phyloP scores from a whole-genome alignment of 306 rosid genomes.

The Betula pendula region DNA sequence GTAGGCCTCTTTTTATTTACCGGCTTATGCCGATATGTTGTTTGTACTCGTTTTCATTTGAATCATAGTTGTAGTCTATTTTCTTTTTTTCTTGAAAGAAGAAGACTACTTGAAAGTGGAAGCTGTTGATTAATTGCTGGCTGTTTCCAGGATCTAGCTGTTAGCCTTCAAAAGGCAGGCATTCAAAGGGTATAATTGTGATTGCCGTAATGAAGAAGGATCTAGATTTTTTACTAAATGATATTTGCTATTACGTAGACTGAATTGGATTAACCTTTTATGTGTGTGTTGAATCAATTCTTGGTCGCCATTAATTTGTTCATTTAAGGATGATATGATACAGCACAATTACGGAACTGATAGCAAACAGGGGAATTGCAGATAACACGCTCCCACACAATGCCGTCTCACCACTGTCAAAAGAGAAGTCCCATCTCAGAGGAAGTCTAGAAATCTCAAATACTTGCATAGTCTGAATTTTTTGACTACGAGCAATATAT shows the following conservation, averaged over 20 bases:
- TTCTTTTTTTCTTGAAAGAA: neutral
- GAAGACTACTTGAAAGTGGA: constrained; percentile 27
- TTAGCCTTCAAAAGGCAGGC: constrained; percentile 10
- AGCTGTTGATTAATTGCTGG: constrained; percentile 26
- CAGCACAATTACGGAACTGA: too few relatives aligned
- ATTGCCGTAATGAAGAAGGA: neutral
- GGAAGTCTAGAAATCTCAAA: too few relatives aligned
- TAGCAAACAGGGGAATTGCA: too few relatives aligned
- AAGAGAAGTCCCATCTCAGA: too few relatives aligned
- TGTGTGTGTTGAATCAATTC: neutral
- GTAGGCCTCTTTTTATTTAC: neutral
- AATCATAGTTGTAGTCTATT: constrained; percentile 34
- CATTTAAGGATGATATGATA: too few relatives aligned
- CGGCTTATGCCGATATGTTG: constrained; percentile 26
- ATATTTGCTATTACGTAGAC: neutral
- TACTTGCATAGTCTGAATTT: too few relatives aligned
- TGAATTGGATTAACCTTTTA: too few relatives aligned
- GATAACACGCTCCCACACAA: too few relatives aligned
- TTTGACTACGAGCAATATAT: too few relatives aligned
- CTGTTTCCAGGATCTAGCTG: constrained; percentile 22
- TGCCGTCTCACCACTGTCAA: too few relatives aligned
- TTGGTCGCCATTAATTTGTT: neutral
- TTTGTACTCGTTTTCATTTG: constrained; percentile 24
- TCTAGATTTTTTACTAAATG: neutral
- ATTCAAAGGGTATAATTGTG: constrained; percentile 8